Evolutionary conservation across 208 protist genomes (phyloP).

Genomic region (Acanthamoeba triangularis): DNA sequence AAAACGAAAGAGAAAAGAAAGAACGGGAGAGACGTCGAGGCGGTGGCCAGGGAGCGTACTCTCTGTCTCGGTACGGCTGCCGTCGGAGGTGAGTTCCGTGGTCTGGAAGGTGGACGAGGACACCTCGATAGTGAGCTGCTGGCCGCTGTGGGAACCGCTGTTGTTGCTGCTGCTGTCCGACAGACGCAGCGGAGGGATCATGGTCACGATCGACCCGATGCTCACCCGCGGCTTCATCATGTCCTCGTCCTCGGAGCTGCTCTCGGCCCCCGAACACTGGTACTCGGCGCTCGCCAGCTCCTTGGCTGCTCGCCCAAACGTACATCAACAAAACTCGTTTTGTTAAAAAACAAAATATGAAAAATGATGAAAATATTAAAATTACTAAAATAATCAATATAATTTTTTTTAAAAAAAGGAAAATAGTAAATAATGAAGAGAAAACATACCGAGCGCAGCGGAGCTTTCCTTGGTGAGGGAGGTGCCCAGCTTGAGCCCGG

Average conservation of each 20-base stretch:
- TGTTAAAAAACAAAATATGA: background rate
- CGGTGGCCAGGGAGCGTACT: background rate
- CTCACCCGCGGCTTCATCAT: constrained; percentile 26
- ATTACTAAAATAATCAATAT: no score
- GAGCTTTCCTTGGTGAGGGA: background rate
- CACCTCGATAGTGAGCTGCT: background rate
- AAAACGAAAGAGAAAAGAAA: background rate
- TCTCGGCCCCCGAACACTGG: background rate
- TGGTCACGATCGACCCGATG: constrained; percentile 45
- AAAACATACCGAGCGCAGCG: background rate
- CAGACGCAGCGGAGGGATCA: background rate
- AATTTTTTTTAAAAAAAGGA: no score
- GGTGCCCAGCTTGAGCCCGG: constrained; percentile 10
- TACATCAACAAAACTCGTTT: background rate
- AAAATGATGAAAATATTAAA: no score
- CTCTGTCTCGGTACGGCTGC: background rate
- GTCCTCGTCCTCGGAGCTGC: background rate
- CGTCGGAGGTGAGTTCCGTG: background rate
- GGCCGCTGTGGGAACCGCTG: background rate
- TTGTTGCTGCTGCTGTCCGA: background rate
- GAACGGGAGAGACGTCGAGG: no score
- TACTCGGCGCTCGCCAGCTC: background rate
- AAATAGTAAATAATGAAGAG: no score
- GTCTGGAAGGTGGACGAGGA: background rate
- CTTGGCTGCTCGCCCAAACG: background rate